Percentiles rank a stretch among this genome's conserved stretches.
Evolutionary conservation across 208 protist species (phyloP).

Genomic region (Trypanosoma conorhini): DNA sequence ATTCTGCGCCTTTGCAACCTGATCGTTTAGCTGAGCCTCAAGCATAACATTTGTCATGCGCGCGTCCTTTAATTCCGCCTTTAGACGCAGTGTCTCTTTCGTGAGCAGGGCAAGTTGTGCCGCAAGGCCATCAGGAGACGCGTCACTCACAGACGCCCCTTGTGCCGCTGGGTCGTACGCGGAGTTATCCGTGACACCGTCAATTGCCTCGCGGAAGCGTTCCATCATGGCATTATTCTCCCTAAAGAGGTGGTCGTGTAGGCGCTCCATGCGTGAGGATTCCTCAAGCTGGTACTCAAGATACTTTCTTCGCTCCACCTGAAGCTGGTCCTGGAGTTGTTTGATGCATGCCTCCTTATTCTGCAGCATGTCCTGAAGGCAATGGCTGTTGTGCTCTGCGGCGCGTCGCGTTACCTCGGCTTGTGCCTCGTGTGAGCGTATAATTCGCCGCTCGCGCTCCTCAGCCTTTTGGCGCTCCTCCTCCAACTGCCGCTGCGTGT

Average conservation of each 20-base stretch:
- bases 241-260: slow-evolving; percentile 83
- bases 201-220: slow-evolving; percentile 75
- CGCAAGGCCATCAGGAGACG: slow-evolving; percentile 17
- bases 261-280: slow-evolving; percentile 73
- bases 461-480: slow-evolving; percentile 62
- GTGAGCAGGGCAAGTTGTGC: slow-evolving; percentile 71
- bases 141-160: background rate
- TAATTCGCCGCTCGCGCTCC: slow-evolving; percentile 56
- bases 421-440: slow-evolving; percentile 73
- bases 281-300: slow-evolving; percentile 75
- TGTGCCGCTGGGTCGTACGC: slow-evolving; percentile 6
- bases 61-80: slow-evolving; percentile 58
- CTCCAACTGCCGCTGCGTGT: slow-evolving; percentile 59
- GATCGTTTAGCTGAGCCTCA: slow-evolving; percentile 67
- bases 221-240: slow-evolving; percentile 87
- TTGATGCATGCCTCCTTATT: slow-evolving; percentile 70
- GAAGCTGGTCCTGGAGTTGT: slow-evolving; percentile 76
- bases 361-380: slow-evolving; percentile 74
- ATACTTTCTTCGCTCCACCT: slow-evolving; percentile 68
- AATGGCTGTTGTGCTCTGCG: slow-evolving; percentile 77
- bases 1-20: slow-evolving; percentile 45
- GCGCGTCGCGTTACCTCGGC: slow-evolving; percentile 65
- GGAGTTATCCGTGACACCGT: slow-evolving; percentile 43
- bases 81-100: slow-evolving; percentile 64
- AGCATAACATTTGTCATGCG: slow-evolving; percentile 69